Conservation (phyloP, 306 rosid genomes). For the Dalbergia oliveri region DNA sequence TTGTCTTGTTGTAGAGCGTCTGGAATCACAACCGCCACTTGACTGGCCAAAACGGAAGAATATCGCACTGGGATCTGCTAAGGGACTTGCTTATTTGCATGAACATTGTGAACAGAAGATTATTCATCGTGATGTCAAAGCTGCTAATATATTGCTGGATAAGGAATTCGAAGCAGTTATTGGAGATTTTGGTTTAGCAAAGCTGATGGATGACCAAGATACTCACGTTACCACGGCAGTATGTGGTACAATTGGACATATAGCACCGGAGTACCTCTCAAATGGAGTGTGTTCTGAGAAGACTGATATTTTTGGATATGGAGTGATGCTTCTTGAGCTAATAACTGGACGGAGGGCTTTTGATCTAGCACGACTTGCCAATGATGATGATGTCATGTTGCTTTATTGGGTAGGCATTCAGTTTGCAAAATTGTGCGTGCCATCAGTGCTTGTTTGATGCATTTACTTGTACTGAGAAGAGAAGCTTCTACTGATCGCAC, state of each 20-base stretch:
- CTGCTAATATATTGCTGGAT: slow-evolving; percentile 44
- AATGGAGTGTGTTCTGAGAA: slow-evolving; percentile 37
- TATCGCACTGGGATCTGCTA: slow-evolving; percentile 38
- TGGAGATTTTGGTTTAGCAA: slow-evolving; percentile 46
- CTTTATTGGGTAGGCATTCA: slow-evolving; percentile 42
- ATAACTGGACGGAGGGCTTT: slow-evolving; percentile 37
- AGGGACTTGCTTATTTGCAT: slow-evolving; percentile 46
- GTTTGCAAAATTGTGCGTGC: background rate
- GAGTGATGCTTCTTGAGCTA: slow-evolving; percentile 44
- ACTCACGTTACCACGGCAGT: slow-evolving; percentile 40
- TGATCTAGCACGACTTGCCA: slow-evolving; percentile 28
- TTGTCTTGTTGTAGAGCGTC: slow-evolving; percentile 16
- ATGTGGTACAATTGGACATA: slow-evolving; percentile 28
- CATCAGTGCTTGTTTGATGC: background rate
- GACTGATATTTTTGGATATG: slow-evolving; percentile 42
- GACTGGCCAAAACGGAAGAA: slow-evolving; percentile 27
- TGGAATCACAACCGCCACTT: slow-evolving; percentile 6
- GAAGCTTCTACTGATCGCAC: background rate
- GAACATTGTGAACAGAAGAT: slow-evolving; percentile 33
- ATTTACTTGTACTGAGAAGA: background rate
- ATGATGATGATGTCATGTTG: slow-evolving; percentile 39
- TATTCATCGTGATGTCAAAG: slow-evolving; percentile 42
- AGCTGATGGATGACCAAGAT: slow-evolving; percentile 30
- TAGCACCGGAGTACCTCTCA: no score
- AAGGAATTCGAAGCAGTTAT: slow-evolving; percentile 42